Evolutionary conservation across 108 stramenopile species (phyloP), one percentile per base, ranked within the genome.

Genomic region (Asterionellopsis glacialis): DNA sequence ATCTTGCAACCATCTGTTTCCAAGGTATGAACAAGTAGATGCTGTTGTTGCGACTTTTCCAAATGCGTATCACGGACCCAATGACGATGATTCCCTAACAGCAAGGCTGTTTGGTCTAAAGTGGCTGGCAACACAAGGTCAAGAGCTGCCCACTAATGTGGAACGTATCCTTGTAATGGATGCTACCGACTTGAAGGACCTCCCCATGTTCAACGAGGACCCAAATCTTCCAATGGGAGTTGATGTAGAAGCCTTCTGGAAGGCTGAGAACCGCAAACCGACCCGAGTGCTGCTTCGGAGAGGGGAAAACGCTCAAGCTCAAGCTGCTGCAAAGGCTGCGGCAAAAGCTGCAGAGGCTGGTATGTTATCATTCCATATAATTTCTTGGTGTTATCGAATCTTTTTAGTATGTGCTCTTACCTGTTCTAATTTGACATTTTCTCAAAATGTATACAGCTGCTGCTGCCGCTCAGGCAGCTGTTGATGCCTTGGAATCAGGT

Each of bases 111-210:
- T 77, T 59, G 92, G 92, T 1, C 64, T 94, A 10, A 82, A 76
- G 51, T 94, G 92, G 92, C 56, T 94, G 15, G 75, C 88, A 40
- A 79, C 83, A n/a, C 66, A 83, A 15, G 92, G 92, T 7, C 68
- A 59, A 27, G 63, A 63, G 15, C 69, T 94, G 4, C 88, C 86
- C 0, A 69, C 83, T 0, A 79, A 73, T 24, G 92, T 94, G 27
- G 92, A 94, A 70, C 67, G 88, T 9, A 75, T 94, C 55, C 61
- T 94, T 21, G 92, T 94, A 11, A 74, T 94, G 79, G 92, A 94
- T 72, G 92, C 88, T 1, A 94, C 88, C 15, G 92, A 94, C 58
- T 51, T 94, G 22, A 57, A 74, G 41, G 82, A 87, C 40, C 72
- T 94, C 4, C 92, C 92, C 1, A 23, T 90, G 19, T 59, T 65